A percentile compares a stretch with the other conserved stretches of the same genome.
Conservation (phyloP, 495 filamentous ascomycete species). For the Penicillium pancosmium region DNA sequence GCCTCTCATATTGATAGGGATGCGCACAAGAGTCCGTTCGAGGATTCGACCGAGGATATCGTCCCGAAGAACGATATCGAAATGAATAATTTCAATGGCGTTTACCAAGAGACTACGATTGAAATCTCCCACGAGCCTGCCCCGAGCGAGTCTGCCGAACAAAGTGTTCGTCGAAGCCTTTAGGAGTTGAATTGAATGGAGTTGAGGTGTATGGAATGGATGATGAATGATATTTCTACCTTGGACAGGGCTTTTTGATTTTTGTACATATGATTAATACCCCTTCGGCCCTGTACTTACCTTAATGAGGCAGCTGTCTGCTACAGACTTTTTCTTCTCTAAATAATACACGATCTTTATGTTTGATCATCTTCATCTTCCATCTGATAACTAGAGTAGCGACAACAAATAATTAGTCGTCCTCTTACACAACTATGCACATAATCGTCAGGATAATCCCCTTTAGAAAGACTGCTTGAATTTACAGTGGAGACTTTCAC, state of each 20-base stretch:
- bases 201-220: not conserved
- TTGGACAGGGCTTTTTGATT: conserved; percentile 1
- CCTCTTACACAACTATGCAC: not conserved
- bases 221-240: conserved; percentile 7
- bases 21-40: conserved; percentile 29
- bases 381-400: not conserved
- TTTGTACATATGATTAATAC: conserved; percentile 13
- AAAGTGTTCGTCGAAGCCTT: conserved; percentile 7
- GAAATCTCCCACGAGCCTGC: conserved; percentile 44
- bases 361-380: not conserved
- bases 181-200: conserved; percentile 6
- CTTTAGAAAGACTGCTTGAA: not conserved
- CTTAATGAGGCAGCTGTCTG: conserved; percentile 1
- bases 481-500: not conserved
- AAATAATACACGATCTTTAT: conserved; percentile 7
- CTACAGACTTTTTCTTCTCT: conserved; percentile 4
- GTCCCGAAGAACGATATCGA: conserved; percentile 40
- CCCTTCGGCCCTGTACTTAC: conserved; percentile 3
- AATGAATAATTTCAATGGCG: conserved; percentile 34
- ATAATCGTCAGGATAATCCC: not conserved
- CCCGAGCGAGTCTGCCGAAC: conserved; percentile 6
- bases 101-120: conserved; percentile 47
- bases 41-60: conserved; percentile 42
- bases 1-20: conserved; percentile 26
- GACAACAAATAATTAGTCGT: too few species aligned